These are phyloP conservation scores for Hyparrhenia diplandra DNA, from an alignment of 176 grass and related monocot species.

Conservation along the genomic window DNA sequence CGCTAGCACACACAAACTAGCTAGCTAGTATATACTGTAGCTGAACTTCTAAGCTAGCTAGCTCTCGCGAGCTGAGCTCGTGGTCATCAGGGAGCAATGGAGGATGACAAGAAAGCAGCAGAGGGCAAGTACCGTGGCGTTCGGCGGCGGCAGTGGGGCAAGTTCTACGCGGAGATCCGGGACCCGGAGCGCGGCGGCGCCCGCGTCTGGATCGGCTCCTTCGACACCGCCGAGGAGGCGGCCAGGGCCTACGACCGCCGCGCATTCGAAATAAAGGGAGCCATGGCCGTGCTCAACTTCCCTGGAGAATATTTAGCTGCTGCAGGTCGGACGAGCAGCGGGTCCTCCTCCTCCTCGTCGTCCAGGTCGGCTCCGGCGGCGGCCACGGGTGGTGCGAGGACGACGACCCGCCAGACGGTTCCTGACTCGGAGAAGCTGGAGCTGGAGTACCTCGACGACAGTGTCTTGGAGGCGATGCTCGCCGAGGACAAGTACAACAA, in stretches of 20 bases:
- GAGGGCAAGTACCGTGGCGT: constrained; percentile 74
- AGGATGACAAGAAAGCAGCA: constrained; percentile 49
- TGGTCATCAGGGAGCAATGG: neutral
- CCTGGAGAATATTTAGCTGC: constrained; percentile 15
- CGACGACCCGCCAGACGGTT: neutral
- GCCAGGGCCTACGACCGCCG: constrained; percentile 76
- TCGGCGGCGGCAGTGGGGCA: constrained; percentile 73
- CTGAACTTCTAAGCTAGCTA: neutral
- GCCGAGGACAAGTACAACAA: constrained; percentile 33
- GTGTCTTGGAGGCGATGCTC: constrained; percentile 58
- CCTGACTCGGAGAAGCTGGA: constrained; percentile 45
- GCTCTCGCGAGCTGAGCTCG: neutral
- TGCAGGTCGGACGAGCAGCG: constrained; percentile 10
- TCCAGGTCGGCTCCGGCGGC: constrained; percentile 21
- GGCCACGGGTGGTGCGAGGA: neutral
- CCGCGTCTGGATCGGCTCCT: constrained; percentile 80
- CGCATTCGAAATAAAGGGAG: constrained; percentile 61
- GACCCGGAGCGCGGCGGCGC: constrained; percentile 59
- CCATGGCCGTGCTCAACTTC: constrained; percentile 76
- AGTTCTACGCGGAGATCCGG: constrained; percentile 77
- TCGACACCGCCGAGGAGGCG: constrained; percentile 75
- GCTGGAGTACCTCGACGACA: constrained; percentile 66
- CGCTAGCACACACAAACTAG: no score
- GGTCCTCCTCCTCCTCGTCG: constrained; percentile 19
- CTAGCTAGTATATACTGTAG: no score